These are phyloP conservation scores for Volvox africanus DNA, from an alignment of 139 green algal species.

Conservation along the genomic window DNA sequence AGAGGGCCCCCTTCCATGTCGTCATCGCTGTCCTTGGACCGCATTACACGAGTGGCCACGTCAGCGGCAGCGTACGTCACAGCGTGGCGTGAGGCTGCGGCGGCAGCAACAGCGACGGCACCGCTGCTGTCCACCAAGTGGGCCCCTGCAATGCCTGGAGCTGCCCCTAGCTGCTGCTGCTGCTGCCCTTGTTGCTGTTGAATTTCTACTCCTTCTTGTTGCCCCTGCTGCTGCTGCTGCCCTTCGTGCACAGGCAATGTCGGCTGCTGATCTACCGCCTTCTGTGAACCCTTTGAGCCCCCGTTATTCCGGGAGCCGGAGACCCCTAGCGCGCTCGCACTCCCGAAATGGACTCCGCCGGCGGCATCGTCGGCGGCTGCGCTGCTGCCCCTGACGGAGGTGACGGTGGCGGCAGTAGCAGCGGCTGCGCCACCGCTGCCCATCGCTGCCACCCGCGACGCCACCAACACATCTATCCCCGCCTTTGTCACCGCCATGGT, in stretches of 20 bases:
- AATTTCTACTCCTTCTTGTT: no score
- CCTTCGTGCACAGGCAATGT: no score
- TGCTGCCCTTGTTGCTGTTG: background rate
- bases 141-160: background rate
- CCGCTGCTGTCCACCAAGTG: background rate
- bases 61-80: background rate
- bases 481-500: background rate
- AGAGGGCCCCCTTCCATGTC: background rate
- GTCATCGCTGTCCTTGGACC: conserved; percentile 26
- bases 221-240: no score
- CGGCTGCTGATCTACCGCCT: no score
- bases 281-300: background rate
- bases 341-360: background rate
- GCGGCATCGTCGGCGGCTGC: background rate
- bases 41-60: conserved; percentile 10
- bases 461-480: background rate
- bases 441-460: background rate
- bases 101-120: background rate
- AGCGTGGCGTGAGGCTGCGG: background rate
- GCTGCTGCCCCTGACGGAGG: background rate
- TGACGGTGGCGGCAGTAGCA: background rate
- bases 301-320: background rate
- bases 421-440: background rate
- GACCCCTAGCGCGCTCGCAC: no score
- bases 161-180: background rate